Evolutionary conservation across 2,329 filamentous ascomycete genomes (phyloP).

Genomic region (Coleophoma cylindrospora): DNA sequence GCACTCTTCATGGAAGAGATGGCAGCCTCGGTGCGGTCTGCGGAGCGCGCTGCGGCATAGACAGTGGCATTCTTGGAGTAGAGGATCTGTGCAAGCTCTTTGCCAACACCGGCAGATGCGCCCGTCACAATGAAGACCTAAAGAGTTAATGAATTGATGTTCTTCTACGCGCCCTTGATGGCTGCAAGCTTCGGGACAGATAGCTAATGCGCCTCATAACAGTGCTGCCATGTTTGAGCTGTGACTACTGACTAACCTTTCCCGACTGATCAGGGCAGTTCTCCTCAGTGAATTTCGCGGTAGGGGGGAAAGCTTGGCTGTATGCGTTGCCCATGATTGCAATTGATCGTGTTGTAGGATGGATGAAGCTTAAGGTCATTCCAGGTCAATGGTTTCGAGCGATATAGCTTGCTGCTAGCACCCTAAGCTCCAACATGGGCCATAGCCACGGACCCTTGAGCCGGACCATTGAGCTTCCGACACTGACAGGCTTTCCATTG

Average conservation of each 20-base stretch:
- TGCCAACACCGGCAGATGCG: slow-evolving; percentile 31
- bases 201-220: too few species aligned
- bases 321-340: slow-evolving; percentile 11
- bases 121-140: slow-evolving; percentile 34
- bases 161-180: background rate
- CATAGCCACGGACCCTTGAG: too few species aligned
- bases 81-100: slow-evolving; percentile 32
- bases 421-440: too few species aligned
- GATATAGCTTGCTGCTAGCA: too few species aligned
- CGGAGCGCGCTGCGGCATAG: slow-evolving; percentile 36
- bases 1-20: slow-evolving; percentile 32
- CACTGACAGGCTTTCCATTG: too few species aligned
- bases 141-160: background rate
- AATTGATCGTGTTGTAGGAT: background rate
- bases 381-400: too few species aligned
- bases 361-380: too few species aligned
- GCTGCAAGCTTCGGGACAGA: too few species aligned
- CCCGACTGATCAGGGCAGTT: slow-evolving; percentile 22
- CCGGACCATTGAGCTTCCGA: too few species aligned
- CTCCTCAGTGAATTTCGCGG: slow-evolving; percentile 27
- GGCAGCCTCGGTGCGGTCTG: slow-evolving; percentile 30
- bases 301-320: slow-evolving; percentile 14
- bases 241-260: slow-evolving; percentile 15
- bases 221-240: too few species aligned
- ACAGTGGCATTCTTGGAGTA: slow-evolving; percentile 37